These are phyloP conservation scores for Ophiostoma ulmi DNA, from an alignment of 2,329 filamentous ascomycete species.

Conservation along the genomic window DNA sequence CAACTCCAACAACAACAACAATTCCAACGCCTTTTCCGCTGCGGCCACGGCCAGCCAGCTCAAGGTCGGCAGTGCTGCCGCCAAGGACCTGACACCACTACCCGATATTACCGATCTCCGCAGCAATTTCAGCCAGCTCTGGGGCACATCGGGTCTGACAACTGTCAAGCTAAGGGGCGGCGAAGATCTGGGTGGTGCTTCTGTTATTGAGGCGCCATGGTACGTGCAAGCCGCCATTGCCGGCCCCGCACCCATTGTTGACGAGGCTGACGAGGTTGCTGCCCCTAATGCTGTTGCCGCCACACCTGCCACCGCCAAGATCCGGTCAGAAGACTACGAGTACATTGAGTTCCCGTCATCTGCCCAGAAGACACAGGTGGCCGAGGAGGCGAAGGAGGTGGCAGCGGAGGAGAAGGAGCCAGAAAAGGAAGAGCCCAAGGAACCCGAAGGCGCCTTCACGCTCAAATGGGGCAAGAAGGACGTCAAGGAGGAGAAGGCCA, in stretches of 20 bases:
- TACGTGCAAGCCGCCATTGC: conserved; percentile 26
- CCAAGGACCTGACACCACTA: conserved; percentile 27
- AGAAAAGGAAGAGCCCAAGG: conserved; percentile 8
- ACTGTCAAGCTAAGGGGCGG: conserved; percentile 12
- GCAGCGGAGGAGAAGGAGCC: conserved; percentile 33
- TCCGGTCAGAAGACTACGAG: conserved; percentile 19
- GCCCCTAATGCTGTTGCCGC: background rate
- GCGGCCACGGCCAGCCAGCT: background rate
- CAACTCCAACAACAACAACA: background rate
- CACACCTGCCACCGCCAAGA: background rate
- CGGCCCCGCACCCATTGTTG: background rate
- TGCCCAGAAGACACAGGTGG: conserved; percentile 14
- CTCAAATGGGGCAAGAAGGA: conserved; percentile 24
- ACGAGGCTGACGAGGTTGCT: background rate
- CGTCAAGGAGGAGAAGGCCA: background rate
- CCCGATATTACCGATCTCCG: conserved; percentile 36
- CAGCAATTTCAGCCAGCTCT: conserved; percentile 45
- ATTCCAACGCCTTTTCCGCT: background rate
- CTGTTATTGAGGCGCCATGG: conserved; percentile 26
- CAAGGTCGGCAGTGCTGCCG: conserved; percentile 24
- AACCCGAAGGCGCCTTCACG: conserved; percentile 22
- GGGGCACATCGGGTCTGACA: conserved; percentile 24
- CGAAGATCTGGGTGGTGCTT: background rate
- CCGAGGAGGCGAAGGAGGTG: background rate
- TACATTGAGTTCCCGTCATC: conserved; percentile 24